Conservation (phyloP, 768 basidiomycete genomes). For the Tylopilus sp. region DNA sequence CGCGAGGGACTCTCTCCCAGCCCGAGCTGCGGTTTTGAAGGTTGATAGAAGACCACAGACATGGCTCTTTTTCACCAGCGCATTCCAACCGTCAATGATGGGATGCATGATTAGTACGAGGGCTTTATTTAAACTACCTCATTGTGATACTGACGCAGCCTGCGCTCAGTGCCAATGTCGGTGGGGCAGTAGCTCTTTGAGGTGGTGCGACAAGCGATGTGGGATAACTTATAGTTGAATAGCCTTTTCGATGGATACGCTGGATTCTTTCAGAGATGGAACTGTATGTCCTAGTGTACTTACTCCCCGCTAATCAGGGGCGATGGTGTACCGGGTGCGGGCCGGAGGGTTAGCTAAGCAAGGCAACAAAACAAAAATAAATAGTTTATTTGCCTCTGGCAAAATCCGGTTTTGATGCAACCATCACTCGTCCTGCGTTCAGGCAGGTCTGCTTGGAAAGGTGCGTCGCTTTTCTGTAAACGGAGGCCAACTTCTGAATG, state of each 20-base stretch:
- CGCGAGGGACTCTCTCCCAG: neutral
- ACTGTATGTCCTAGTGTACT: too few relatives aligned
- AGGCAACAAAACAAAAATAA: neutral
- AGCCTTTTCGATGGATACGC: neutral
- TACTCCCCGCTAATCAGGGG: too few relatives aligned
- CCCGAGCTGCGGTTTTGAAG: neutral
- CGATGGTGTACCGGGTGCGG: too few relatives aligned
- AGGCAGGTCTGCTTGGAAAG: conserved; percentile 85
- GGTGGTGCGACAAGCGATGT: too few relatives aligned
- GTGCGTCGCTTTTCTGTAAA: conserved; percentile 31
- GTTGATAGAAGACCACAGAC: conserved; percentile 2
- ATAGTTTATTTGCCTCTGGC: neutral
- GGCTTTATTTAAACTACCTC: neutral
- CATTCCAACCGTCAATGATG: neutral
- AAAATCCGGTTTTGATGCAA: conserved; percentile 42
- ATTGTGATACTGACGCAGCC: neutral
- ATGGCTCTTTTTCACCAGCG: neutral
- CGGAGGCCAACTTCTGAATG: neutral
- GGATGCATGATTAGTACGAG: neutral
- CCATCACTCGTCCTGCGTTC: conserved; percentile 57
- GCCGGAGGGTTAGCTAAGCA: too few relatives aligned
- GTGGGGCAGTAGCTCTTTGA: neutral
- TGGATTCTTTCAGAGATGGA: neutral
- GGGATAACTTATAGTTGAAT: neutral
- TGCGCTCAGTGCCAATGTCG: neutral